These are phyloP conservation scores for Starmerella davenportii DNA, from an alignment of 805 yeast genomes.

Conservation along the genomic window DNA sequence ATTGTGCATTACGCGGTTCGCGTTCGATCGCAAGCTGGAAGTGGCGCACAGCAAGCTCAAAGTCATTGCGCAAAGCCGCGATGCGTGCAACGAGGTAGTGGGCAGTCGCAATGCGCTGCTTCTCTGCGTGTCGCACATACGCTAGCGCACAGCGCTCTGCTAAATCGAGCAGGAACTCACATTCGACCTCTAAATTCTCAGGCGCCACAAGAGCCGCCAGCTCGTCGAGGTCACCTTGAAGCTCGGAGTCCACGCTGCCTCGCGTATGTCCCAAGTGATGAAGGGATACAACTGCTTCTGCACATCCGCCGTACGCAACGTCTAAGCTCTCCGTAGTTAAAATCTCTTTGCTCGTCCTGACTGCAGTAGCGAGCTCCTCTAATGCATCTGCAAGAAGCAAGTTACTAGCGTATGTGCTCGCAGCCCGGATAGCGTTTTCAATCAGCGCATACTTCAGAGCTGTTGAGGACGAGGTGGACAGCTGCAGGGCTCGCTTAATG, in stretches of 20 bases:
- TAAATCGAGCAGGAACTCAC: neutral
- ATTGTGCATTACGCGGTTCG: slow-evolving; percentile 50
- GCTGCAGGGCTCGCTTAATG: slow-evolving; percentile 21
- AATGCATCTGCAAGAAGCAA: slow-evolving; percentile 57
- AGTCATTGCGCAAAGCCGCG: slow-evolving; percentile 17
- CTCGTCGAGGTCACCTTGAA: neutral
- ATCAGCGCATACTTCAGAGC: slow-evolving; percentile 40
- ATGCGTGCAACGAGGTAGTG: slow-evolving; percentile 59
- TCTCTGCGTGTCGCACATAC: slow-evolving; percentile 4
- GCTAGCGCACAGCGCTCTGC: slow-evolving; percentile 1
- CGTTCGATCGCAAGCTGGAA: slow-evolving; percentile 52
- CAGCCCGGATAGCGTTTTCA: slow-evolving; percentile 23
- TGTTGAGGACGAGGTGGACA: slow-evolving; percentile 23
- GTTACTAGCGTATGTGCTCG: slow-evolving; percentile 32
- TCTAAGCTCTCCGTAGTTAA: neutral
- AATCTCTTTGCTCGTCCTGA: slow-evolving; percentile 29
- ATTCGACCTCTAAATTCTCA: neutral
- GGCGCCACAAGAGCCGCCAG: neutral
- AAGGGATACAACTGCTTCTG: neutral
- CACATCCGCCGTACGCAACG: neutral
- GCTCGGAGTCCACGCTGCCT: neutral
- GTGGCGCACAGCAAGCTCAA: slow-evolving; percentile 36
- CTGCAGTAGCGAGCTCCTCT: slow-evolving; percentile 29
- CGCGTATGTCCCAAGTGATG: neutral
- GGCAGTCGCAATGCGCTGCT: slow-evolving; percentile 23